Evolutionary conservation across 2,329 filamentous ascomycete genomes (phyloP).

Genomic region (Trichophyton schoenleinii): DNA sequence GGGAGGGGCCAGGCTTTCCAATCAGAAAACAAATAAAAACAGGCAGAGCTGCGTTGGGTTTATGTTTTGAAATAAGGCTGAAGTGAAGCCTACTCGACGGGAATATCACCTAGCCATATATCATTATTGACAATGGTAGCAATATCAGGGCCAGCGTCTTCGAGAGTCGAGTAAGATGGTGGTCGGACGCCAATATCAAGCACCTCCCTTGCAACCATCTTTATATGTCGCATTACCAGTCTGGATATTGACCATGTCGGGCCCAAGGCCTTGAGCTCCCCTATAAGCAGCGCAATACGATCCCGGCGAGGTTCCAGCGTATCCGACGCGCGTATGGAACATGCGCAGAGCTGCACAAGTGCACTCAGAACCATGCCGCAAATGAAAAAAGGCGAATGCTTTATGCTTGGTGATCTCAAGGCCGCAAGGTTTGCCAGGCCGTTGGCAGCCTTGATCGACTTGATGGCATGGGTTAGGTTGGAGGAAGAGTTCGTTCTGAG

Average conservation of each 20-base stretch:
- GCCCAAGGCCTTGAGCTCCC: constrained; percentile 56
- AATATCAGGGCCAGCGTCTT: constrained; percentile 13
- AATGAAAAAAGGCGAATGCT: constrained; percentile 73
- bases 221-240: constrained; percentile 59
- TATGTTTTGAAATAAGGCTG: not conserved
- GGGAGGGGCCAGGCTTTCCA: not conserved
- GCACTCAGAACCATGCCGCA: constrained; percentile 68
- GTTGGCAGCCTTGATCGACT: constrained; percentile 67
- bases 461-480: constrained; percentile 52
- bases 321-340: constrained; percentile 47
- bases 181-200: constrained; percentile 31
- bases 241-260: constrained; percentile 61
- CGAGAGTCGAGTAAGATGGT: constrained; percentile 2
- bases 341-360: constrained; percentile 70
- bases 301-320: constrained; percentile 50
- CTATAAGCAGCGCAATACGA: constrained; percentile 66
- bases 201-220: constrained; percentile 66
- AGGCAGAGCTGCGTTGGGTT: too few species aligned
- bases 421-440: constrained; percentile 66
- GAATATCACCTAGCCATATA: constrained; percentile 14
- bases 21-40: too few species aligned
- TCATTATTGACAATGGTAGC: constrained; percentile 13
- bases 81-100: constrained; percentile 7
- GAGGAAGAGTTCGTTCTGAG: constrained; percentile 31
- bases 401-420: constrained; percentile 43